Evolutionary conservation across 1,284 basidiomycete species (phyloP).

Genomic region (Macrocybe sp.): DNA sequence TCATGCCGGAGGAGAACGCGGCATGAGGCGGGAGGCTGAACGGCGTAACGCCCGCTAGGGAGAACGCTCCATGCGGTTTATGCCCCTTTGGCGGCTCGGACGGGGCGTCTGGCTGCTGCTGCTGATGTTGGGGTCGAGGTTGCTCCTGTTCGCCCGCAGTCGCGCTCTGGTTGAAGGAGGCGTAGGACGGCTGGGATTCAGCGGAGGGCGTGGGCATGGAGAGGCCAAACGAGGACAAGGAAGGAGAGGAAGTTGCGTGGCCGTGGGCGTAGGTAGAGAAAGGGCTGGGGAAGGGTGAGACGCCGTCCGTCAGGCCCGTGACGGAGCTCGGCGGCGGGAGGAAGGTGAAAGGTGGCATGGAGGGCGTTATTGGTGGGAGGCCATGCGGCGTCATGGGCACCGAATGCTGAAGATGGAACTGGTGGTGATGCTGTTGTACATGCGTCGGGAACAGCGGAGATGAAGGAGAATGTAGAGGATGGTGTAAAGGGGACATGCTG

Average conservation of each 20-base stretch:
- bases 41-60: not conserved
- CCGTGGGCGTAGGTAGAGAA: not conserved
- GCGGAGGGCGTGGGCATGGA: constrained; percentile 6
- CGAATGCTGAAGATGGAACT: constrained; percentile 19
- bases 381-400: constrained; percentile 59
- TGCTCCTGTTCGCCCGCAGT: constrained; percentile 3
- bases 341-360: constrained; percentile 76
- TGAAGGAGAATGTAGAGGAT: constrained; percentile 25
- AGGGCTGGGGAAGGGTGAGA: constrained; percentile 5
- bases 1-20: too few species aligned
- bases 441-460: constrained; percentile 8
- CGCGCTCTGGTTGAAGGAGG: too few species aligned
- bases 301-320: constrained; percentile 8
- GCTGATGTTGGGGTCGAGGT: constrained; percentile 9
- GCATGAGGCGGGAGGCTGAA: too few species aligned
- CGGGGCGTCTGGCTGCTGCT: constrained; percentile 6
- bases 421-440: constrained; percentile 19
- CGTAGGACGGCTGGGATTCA: too few species aligned
- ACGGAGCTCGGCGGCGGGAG: constrained; percentile 37
- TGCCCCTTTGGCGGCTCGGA: not conserved
- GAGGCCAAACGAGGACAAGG: constrained; percentile 8
- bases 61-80: not conserved
- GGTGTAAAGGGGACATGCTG: constrained; percentile 24
- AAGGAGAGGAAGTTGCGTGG: constrained; percentile 8
- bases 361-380: constrained; percentile 71